These are phyloP conservation scores for Cyathus striatus DNA, from an alignment of 768 basidiomycete genomes.

Conservation along the genomic window DNA sequence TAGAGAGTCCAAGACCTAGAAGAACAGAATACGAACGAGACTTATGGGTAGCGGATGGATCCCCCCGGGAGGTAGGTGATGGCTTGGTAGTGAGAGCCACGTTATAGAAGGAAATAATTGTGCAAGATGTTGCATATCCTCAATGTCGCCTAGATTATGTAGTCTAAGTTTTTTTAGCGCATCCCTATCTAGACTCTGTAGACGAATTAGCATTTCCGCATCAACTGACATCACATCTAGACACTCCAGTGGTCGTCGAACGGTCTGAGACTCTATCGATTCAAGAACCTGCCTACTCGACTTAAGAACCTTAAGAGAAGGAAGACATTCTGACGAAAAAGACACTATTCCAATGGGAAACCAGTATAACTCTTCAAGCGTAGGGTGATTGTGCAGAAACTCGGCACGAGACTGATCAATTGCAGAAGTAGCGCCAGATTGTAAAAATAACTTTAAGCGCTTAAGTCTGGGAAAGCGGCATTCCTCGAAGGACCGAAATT, in stretches of 20 bases:
- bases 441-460: constrained; percentile 32
- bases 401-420: constrained; percentile 27
- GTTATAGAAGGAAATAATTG: constrained; percentile 32
- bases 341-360: constrained; percentile 30
- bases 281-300: constrained; percentile 27
- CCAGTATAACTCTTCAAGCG: constrained; percentile 42
- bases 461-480: constrained; percentile 36
- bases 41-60: constrained; percentile 18
- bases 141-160: constrained; percentile 20
- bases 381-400: constrained; percentile 41
- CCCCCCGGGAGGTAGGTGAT: constrained; percentile 12
- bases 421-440: constrained; percentile 29
- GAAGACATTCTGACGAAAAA: constrained; percentile 30
- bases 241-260: constrained; percentile 18
- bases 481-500: constrained; percentile 30
- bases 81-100: constrained; percentile 33
- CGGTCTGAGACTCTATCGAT: constrained; percentile 19
- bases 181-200: constrained; percentile 21
- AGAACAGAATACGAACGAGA: constrained; percentile 14
- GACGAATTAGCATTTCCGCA: constrained; percentile 19
- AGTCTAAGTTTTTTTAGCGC: constrained; percentile 27
- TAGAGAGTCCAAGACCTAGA: not conserved
- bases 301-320: constrained; percentile 32
- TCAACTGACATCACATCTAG: constrained; percentile 26
- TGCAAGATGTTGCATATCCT: constrained; percentile 24